These are phyloP conservation scores for Pseudevernia furfuracea DNA, from an alignment of 495 filamentous ascomycete species.

Conservation along the genomic window DNA sequence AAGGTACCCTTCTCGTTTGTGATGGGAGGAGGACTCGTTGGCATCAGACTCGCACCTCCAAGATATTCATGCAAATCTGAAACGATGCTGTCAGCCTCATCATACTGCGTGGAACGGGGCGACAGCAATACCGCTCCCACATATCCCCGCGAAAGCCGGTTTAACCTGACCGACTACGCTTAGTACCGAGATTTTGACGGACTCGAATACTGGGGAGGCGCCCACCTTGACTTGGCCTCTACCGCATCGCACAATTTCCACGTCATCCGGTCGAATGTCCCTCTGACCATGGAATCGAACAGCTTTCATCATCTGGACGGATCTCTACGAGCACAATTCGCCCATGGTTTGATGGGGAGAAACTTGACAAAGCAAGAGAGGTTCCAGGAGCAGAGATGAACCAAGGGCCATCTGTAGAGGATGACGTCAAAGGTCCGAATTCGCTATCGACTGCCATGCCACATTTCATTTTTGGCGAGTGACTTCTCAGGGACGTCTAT, in stretches of 20 bases:
- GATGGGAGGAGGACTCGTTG: constrained; percentile 45
- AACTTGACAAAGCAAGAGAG: background rate
- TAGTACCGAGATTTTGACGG: background rate
- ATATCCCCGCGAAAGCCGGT: constrained; percentile 52
- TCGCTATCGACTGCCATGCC: background rate
- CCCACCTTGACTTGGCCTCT: constrained; percentile 38
- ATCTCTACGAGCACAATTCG: background rate
- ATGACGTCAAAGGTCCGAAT: background rate
- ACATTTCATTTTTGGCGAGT: background rate
- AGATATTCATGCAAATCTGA: constrained; percentile 56
- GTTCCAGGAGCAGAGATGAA: background rate
- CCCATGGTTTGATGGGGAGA: background rate
- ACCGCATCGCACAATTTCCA: constrained; percentile 36
- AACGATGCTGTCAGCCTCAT: constrained; percentile 1
- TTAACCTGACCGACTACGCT: constrained; percentile 32
- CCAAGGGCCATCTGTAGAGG: background rate
- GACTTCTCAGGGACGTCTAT: background rate
- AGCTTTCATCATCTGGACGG: constrained; percentile 35
- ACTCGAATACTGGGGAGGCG: background rate
- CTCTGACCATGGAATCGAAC: constrained; percentile 37
- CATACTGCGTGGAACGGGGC: background rate
- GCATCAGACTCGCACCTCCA: constrained; percentile 45
- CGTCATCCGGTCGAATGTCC: constrained; percentile 39
- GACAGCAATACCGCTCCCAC: constrained; percentile 40
- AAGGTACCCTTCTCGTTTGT: constrained; percentile 48